These are phyloP conservation scores for Pelargonium exstipulatum DNA, from an alignment of 441 rosid species.

Conservation along the genomic window DNA sequence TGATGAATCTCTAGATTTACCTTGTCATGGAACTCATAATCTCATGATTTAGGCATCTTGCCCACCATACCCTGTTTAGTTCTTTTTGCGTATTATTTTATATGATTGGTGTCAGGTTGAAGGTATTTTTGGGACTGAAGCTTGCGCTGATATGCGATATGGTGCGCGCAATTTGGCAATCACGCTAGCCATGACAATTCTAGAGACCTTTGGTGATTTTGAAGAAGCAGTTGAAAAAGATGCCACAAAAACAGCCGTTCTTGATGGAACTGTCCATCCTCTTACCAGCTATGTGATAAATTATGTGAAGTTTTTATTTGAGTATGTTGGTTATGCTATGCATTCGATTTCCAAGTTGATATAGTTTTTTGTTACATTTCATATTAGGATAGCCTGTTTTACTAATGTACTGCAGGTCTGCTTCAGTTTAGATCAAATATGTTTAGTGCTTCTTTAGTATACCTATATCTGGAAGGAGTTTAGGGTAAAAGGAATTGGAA, in stretches of 20 bases:
- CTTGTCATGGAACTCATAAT: too few species aligned
- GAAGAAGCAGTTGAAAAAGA: slow-evolving; percentile 98
- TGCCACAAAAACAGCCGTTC: slow-evolving; percentile 87
- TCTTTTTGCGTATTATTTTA: not conserved
- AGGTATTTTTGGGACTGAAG: slow-evolving; percentile 52
- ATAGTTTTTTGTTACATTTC: too few species aligned
- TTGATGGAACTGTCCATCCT: slow-evolving; percentile 96
- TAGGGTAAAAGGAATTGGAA: too few species aligned
- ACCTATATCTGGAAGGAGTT: too few species aligned
- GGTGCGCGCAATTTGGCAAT: slow-evolving; percentile 60
- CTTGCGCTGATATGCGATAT: slow-evolving; percentile 73
- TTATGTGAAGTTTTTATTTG: slow-evolving; percentile 87
- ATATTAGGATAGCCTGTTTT: too few species aligned
- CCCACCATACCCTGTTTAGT: not conserved
- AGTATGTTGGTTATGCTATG: slow-evolving; percentile 46
- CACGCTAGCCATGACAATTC: slow-evolving; percentile 80
- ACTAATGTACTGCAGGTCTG: too few species aligned
- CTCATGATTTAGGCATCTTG: not conserved
- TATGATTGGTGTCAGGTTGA: slow-evolving; percentile 40
- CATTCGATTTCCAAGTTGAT: too few species aligned
- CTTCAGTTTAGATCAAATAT: too few species aligned
- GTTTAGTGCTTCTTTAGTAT: too few species aligned
- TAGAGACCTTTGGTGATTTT: slow-evolving; percentile 90
- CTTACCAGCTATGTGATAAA: slow-evolving; percentile 94
- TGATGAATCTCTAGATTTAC: too few species aligned